phyloP scores from a whole-genome alignment of 345 rosid species.

The Excoecaria cochinchinensis region DNA sequence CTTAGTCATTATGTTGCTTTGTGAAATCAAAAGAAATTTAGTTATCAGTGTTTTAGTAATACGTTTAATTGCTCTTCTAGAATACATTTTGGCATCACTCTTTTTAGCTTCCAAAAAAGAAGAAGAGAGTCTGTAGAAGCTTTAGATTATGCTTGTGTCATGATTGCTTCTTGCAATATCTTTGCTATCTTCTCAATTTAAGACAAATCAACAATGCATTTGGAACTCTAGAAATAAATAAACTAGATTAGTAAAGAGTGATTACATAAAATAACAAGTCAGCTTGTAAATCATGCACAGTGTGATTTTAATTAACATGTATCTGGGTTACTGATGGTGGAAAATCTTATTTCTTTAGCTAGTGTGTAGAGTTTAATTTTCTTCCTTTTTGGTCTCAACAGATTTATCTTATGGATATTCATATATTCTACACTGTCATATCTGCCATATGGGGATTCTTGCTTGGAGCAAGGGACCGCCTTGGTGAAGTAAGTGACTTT shows the following conservation, averaged over 20 bases:
- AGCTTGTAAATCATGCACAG: neutral
- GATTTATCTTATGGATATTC: conserved; percentile 90
- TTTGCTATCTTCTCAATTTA: too few species aligned
- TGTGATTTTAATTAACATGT: neutral
- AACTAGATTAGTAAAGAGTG: neutral
- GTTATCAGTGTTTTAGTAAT: too few species aligned
- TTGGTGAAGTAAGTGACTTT: conserved; percentile 74
- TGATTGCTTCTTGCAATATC: too few species aligned
- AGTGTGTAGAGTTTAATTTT: neutral
- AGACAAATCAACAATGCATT: too few species aligned
- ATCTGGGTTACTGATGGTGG: neutral
- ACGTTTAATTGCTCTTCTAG: too few species aligned
- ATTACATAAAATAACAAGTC: neutral
- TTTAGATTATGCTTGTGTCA: too few species aligned
- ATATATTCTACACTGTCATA: conserved; percentile 72
- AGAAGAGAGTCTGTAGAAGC: too few species aligned
- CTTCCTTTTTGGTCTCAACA: conserved; percentile 31
- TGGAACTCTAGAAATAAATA: too few species aligned
- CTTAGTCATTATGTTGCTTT: too few species aligned
- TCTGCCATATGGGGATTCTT: conserved; percentile 92
- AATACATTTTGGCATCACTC: too few species aligned
- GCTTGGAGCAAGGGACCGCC: conserved; percentile 96
- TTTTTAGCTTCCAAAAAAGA: too few species aligned
- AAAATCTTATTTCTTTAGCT: neutral
- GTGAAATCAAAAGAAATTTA: too few species aligned